These are phyloP conservation scores for Pythium aphanidermatum DNA, from an alignment of 352 stramenopile species.

Conservation along the genomic window DNA sequence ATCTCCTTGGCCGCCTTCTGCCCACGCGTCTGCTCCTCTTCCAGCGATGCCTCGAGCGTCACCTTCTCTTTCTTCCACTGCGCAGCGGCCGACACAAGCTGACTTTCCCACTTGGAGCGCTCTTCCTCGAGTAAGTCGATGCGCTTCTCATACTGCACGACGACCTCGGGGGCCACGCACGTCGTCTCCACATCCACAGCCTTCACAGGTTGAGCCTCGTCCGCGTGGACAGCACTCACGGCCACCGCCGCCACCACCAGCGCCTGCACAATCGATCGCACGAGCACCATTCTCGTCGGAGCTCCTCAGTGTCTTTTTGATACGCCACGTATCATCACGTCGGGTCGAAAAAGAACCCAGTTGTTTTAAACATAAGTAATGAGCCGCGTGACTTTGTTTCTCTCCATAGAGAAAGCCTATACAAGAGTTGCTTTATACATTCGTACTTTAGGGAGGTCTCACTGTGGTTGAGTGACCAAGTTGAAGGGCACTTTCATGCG, in stretches of 20 bases:
- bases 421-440: too few relatives aligned
- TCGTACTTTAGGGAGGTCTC: too few relatives aligned
- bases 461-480: background rate
- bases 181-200: slow-evolving; percentile 5
- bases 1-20: slow-evolving; percentile 17
- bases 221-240: slow-evolving; percentile 12
- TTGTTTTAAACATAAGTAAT: slow-evolving; percentile 18
- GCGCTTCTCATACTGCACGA: slow-evolving; percentile 39
- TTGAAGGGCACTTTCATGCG: background rate
- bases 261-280: slow-evolving; percentile 28
- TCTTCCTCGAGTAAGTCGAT: slow-evolving; percentile 32
- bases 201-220: slow-evolving; percentile 16
- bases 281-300: slow-evolving; percentile 26
- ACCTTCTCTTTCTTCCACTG: slow-evolving; percentile 32
- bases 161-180: slow-evolving; percentile 30
- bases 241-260: slow-evolving; percentile 30
- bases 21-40: slow-evolving; percentile 19
- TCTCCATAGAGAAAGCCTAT: slow-evolving; percentile 19
- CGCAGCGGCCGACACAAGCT: slow-evolving; percentile 28
- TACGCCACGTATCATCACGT: slow-evolving; percentile 19
- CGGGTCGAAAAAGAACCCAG: slow-evolving; percentile 21
- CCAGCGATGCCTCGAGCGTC: slow-evolving; percentile 17
- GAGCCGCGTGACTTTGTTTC: too few relatives aligned
- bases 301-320: slow-evolving; percentile 14
- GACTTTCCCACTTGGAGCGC: slow-evolving; percentile 31